Evolutionary conservation across 2,329 filamentous ascomycete species (phyloP).

Genomic region (Cladosporium sp.): DNA sequence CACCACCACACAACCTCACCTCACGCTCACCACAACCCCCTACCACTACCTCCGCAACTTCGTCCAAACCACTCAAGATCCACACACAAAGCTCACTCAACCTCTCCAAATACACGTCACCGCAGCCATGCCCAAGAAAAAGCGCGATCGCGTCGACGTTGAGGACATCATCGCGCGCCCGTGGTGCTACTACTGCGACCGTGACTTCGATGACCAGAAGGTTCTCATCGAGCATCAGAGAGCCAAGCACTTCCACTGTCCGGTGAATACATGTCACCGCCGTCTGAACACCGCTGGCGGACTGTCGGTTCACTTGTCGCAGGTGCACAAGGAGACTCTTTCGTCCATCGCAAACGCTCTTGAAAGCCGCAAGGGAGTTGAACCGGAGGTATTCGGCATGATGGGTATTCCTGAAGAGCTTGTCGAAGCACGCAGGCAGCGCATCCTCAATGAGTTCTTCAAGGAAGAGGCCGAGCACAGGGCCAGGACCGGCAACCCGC

Average conservation of each 20-base stretch:
- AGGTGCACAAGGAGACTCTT: constrained; percentile 94
- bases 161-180: constrained; percentile 83
- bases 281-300: constrained; percentile 92
- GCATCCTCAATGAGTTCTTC: constrained; percentile 81
- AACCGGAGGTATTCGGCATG: constrained; percentile 97
- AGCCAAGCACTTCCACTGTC: constrained; percentile 99
- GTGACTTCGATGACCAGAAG: constrained; percentile 96
- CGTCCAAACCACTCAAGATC: too few relatives aligned
- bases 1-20: too few relatives aligned
- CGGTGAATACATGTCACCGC: constrained; percentile 81
- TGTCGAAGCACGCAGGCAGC: constrained; percentile 75
- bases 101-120: not conserved
- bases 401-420: constrained; percentile 90
- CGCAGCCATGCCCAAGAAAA: not conserved
- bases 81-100: not conserved
- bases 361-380: constrained; percentile 75
- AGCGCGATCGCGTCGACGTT: constrained; percentile 63
- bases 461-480: constrained; percentile 78
- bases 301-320: constrained; percentile 93
- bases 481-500: constrained; percentile 77
- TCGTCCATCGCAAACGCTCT: constrained; percentile 87
- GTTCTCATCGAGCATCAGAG: constrained; percentile 96
- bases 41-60: too few relatives aligned
- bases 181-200: constrained; percentile 99
- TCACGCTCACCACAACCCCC: too few relatives aligned